A percentile compares a stretch with the other conserved stretches of the same genome.
phyloP scores from a whole-genome alignment of 2,329 filamentous ascomycete genomes.

The Ophiocordyceps robertsii region DNA sequence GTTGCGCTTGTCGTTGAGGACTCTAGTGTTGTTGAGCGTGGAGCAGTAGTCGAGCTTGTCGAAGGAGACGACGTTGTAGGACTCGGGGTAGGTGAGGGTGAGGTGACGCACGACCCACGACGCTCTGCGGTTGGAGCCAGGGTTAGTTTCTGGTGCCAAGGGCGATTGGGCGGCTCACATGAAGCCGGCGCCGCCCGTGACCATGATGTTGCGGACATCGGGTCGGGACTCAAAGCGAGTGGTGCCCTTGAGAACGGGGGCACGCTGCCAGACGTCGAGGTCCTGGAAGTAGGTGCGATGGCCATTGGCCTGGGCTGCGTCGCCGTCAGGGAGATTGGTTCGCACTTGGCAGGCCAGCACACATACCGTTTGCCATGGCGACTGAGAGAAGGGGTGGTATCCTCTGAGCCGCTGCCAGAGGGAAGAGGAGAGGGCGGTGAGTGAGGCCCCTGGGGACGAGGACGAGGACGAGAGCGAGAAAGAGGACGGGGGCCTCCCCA shows the following conservation, averaged over 20 bases:
- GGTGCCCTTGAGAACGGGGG: conserved; percentile 54
- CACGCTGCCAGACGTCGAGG: conserved; percentile 55
- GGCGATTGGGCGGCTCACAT: conserved; percentile 42
- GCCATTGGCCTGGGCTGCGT: conserved; percentile 11
- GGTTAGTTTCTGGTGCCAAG: not conserved
- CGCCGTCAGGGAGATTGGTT: not conserved
- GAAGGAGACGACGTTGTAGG: conserved; percentile 70
- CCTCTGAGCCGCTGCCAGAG: not conserved
- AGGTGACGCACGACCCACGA: conserved; percentile 76
- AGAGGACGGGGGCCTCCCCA: conserved; percentile 1
- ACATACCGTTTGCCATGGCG: conserved; percentile 5
- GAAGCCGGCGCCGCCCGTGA: conserved; percentile 75
- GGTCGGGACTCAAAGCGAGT: conserved; percentile 56
- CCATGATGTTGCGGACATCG: conserved; percentile 67
- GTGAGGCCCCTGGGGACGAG: not conserved
- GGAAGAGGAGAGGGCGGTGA: not conserved
- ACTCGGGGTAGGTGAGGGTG: conserved; percentile 55
- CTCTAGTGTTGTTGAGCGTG: conserved; percentile 64
- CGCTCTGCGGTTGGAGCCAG: conserved; percentile 34
- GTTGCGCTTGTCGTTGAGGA: conserved; percentile 53
- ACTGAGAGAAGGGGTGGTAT: not conserved
- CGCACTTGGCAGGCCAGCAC: not conserved
- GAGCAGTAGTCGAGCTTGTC: conserved; percentile 79
- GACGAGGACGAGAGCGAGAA: not conserved
- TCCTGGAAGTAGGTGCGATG: conserved; percentile 37